Percentiles rank a stretch among this genome's conserved stretches.
Conservation (phyloP, 805 yeast genomes). For the Wickerhamia fluorescens region DNA sequence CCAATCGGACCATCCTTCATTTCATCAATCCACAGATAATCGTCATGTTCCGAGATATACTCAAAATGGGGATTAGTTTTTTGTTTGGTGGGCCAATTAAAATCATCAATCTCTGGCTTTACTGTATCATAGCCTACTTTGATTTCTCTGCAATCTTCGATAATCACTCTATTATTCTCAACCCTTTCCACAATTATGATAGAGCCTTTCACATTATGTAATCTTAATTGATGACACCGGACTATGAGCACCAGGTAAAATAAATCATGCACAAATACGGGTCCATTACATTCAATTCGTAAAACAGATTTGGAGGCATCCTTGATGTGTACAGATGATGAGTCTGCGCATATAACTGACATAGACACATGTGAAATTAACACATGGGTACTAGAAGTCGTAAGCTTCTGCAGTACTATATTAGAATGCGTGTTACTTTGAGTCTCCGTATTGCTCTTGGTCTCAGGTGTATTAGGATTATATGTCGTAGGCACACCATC, state of each 20-base stretch:
- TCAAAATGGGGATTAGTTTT: conserved; percentile 6
- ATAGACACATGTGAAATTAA: background rate
- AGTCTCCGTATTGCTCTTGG: too few relatives aligned
- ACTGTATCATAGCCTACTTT: conserved; percentile 7
- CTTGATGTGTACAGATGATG: conserved; percentile 18
- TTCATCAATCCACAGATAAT: background rate
- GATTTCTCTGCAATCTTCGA: conserved; percentile 22
- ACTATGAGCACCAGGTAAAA: conserved; percentile 11
- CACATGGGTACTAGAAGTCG: too few relatives aligned
- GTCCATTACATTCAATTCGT: conserved; percentile 18
- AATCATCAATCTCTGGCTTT: conserved; percentile 19
- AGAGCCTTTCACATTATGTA: conserved; percentile 16
- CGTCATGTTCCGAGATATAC: background rate
- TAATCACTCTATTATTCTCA: conserved; percentile 17
- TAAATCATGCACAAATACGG: conserved; percentile 21
- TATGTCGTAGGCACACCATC: too few relatives aligned
- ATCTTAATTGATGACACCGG: conserved; percentile 24
- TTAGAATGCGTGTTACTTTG: too few relatives aligned
- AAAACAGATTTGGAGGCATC: conserved; percentile 11
- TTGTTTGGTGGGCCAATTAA: conserved; percentile 17
- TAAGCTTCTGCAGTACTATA: too few relatives aligned
- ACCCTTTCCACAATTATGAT: conserved; percentile 12
- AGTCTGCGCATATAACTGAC: background rate
- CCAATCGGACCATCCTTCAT: background rate
- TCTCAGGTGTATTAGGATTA: too few relatives aligned